phyloP scores from a whole-genome alignment of 768 basidiomycete genomes.

The Russula brevipes region DNA sequence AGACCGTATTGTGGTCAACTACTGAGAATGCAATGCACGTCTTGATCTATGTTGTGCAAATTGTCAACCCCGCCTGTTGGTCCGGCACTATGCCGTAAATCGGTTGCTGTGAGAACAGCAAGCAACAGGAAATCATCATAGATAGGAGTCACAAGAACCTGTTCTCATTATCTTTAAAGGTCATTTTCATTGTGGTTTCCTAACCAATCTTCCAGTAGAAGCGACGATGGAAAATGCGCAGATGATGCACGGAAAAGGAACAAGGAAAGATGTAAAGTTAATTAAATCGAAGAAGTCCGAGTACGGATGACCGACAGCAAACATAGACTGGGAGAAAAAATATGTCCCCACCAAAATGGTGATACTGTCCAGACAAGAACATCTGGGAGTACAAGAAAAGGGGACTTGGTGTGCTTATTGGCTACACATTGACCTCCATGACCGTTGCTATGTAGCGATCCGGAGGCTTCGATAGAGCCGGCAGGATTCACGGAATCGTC shows the following conservation, averaged over 20 bases:
- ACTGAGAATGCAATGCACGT: too few species aligned
- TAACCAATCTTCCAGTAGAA: not conserved
- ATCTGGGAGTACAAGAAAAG: slow-evolving; percentile 15
- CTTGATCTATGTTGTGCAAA: too few species aligned
- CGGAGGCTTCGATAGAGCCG: slow-evolving; percentile 34
- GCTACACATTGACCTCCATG: slow-evolving; percentile 33
- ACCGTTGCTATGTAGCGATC: slow-evolving; percentile 25
- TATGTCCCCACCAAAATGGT: slow-evolving; percentile 16
- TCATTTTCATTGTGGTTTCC: not conserved
- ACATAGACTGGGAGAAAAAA: too few species aligned
- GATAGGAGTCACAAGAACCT: too few species aligned
- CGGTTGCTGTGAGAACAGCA: too few species aligned
- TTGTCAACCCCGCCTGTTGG: too few species aligned
- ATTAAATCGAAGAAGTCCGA: not conserved
- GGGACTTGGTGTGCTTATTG: slow-evolving; percentile 19
- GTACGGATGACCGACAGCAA: not conserved
- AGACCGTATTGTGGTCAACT: not conserved
- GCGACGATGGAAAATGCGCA: not conserved
- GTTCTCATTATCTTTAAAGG: too few species aligned
- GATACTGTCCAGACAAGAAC: slow-evolving; percentile 15
- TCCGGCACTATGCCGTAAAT: too few species aligned
- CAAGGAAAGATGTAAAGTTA: too few species aligned
- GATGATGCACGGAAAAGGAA: too few species aligned
- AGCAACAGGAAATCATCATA: too few species aligned
- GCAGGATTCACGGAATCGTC: not conserved